phyloP scores from a whole-genome alignment of 306 rosid genomes.

The Prinsepia uniflora region DNA sequence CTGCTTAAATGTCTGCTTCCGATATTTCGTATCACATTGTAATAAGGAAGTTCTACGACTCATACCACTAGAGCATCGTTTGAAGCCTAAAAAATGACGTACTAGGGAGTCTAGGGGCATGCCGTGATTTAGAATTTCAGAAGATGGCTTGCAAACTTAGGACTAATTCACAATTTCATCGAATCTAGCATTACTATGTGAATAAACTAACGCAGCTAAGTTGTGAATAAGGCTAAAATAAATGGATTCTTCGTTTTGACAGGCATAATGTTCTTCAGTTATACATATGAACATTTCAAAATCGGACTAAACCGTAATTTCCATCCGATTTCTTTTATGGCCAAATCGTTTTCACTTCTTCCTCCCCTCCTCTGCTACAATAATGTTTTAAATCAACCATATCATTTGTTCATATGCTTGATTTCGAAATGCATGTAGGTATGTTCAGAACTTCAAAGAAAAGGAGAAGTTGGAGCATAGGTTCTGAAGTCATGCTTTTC shows the following conservation, averaged over 20 bases:
- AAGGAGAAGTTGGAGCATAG: constrained; percentile 64
- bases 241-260: neutral
- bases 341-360: neutral
- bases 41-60: too few relatives aligned
- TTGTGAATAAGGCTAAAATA: neutral
- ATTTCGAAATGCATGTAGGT: constrained; percentile 36
- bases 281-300: neutral
- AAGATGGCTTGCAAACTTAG: too few relatives aligned
- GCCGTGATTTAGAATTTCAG: neutral
- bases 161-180: neutral
- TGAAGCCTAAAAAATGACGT: too few relatives aligned
- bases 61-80: neutral
- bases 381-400: neutral
- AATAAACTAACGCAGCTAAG: neutral
- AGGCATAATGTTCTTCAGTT: neutral
- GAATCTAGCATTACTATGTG: neutral
- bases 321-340: neutral
- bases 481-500: constrained; percentile 33
- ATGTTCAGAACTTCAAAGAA: constrained; percentile 52
- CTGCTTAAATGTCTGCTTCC: too few relatives aligned
- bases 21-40: too few relatives aligned
- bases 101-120: too few relatives aligned
- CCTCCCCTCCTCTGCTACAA: neutral
- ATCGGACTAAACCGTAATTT: neutral
- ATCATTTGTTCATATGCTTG: neutral